A percentile compares a stretch with the other conserved stretches of the same genome.
Conservation (phyloP, 192 early-diverging fungal genomes). For the Podila horticola region DNA sequence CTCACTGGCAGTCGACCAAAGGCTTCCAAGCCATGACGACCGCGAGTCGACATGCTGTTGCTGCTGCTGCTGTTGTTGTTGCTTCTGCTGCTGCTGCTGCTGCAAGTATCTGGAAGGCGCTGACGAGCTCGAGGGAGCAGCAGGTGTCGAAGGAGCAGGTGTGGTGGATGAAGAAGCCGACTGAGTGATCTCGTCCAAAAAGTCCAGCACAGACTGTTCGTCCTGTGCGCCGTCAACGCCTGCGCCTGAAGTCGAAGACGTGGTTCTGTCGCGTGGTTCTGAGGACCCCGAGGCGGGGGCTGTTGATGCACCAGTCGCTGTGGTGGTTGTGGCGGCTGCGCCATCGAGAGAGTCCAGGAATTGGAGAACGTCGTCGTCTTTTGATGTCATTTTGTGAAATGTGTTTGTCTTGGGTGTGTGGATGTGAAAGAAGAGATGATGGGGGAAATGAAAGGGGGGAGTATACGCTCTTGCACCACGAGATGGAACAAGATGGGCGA, state of each 20-base stretch:
- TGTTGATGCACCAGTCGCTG: neutral
- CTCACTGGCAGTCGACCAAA: slow-evolving; percentile 63
- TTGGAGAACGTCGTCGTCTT: slow-evolving; percentile 54
- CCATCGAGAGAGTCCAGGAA: slow-evolving; percentile 55
- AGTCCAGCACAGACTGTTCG: slow-evolving; percentile 56
- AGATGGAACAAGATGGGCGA: neutral
- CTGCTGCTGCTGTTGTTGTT: slow-evolving; percentile 37
- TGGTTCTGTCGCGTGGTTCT: slow-evolving; percentile 5
- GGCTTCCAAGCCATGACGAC: slow-evolving; percentile 56
- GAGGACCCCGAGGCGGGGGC: slow-evolving; percentile 2
- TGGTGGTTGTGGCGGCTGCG: slow-evolving; percentile 8
- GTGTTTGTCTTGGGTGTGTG: neutral
- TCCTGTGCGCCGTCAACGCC: slow-evolving; percentile 24
- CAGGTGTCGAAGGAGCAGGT: slow-evolving; percentile 36
- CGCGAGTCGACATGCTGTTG: slow-evolving; percentile 25
- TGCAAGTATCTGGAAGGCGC: slow-evolving; percentile 29
- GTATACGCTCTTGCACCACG: neutral
- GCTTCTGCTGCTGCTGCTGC: slow-evolving; percentile 15
- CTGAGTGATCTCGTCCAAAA: slow-evolving; percentile 57
- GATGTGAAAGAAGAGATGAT: neutral
- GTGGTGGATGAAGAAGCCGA: slow-evolving; percentile 32
- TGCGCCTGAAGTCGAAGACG: slow-evolving; percentile 5
- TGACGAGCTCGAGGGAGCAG: slow-evolving; percentile 28
- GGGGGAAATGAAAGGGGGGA: neutral
- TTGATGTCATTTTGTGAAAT: slow-evolving; percentile 24